Evolutionary conservation across 805 yeast genomes (phyloP).

Genomic region (Pichia insulana): DNA sequence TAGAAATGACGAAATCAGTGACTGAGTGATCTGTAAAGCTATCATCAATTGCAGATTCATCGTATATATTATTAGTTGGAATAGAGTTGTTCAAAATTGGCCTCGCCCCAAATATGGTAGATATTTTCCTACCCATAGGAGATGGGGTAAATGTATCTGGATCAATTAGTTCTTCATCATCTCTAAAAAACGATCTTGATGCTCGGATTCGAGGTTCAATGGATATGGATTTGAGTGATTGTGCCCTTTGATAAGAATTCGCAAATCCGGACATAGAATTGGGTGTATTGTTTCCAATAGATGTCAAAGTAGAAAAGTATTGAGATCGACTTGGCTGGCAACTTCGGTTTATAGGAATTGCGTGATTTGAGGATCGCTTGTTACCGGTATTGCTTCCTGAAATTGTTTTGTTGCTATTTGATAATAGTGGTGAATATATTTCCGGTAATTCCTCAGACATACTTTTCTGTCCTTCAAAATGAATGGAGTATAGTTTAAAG

Average conservation of each 20-base stretch:
- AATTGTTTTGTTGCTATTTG: background rate
- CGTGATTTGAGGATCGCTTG: conserved; percentile 4
- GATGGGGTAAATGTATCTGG: conserved; percentile 64
- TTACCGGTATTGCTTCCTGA: background rate
- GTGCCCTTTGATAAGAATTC: conserved; percentile 70
- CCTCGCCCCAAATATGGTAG: conserved; percentile 35
- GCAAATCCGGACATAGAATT: conserved; percentile 69
- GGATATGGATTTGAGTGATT: conserved; percentile 49
- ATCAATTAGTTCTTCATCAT: conserved; percentile 58
- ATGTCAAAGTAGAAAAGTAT: conserved; percentile 5
- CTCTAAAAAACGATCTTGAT: conserved; percentile 54
- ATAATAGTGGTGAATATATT: conserved; percentile 1
- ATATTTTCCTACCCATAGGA: conserved; percentile 52
- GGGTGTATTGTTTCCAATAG: conserved; percentile 1
- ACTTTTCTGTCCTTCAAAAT: no score
- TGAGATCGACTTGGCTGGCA: background rate
- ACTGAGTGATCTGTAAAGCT: conserved; percentile 30
- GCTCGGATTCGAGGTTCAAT: conserved; percentile 48
- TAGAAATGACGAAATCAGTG: conserved; percentile 19
- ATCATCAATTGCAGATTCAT: conserved; percentile 32
- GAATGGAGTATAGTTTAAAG: no score
- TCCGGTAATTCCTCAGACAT: conserved; percentile 7
- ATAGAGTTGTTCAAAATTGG: conserved; percentile 4
- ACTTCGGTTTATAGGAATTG: conserved; percentile 5
- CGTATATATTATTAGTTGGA: conserved; percentile 15